Base-by-base conservation (phyloP, 148 eudicot genomes). In the Silene latifolia region DNA sequence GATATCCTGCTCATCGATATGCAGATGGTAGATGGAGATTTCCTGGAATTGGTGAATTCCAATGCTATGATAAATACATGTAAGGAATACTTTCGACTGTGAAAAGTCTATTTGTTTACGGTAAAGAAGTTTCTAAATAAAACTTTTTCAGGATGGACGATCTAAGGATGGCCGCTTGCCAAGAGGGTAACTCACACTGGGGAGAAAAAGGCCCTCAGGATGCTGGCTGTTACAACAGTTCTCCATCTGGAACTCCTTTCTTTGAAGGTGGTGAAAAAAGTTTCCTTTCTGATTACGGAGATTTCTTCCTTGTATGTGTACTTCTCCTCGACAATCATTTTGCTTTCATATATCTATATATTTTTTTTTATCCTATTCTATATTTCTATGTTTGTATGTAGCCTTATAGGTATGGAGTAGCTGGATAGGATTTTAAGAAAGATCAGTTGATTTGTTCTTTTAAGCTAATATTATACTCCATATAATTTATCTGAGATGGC, bases 31-130 rank as follows among this genome's bases (percentile, higher is more conserved):
- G 87, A 76, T 89, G 93, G 90, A 81, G 76, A 72, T 89, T 87
- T 82, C 93, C 93, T 48, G 93, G 93, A 69, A 87, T 87, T 76
- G 93, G 93, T 74, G 90, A 87, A 82, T 87, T 89, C 69, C 93
- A 89, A 72, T 86, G 91, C 79, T 88, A 84, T 71, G 91, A 88
- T 78, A 86, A 88, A 68, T 85, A 85, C 81, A 87, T 87, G 90
- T 87, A 80, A n/a, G 87, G 73, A 59, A 71, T 42, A 29, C 67
- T 56, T 25, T 27, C 23, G 39, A 14, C 62, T 59, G 65, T 13
- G 15, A 11, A 67, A 53, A 35, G 32, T 65, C 54, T 24, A n/a
- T 72, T 53, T 60, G 6, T 67, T 25, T 19, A 54, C 14, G 17
- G 54, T 23, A 3, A 73, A 51, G 29, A 29, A 47, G n/a, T 62